Base-by-base conservation (phyloP, 2,329 filamentous ascomycete genomes). In the Clonostachys rosea region DNA sequence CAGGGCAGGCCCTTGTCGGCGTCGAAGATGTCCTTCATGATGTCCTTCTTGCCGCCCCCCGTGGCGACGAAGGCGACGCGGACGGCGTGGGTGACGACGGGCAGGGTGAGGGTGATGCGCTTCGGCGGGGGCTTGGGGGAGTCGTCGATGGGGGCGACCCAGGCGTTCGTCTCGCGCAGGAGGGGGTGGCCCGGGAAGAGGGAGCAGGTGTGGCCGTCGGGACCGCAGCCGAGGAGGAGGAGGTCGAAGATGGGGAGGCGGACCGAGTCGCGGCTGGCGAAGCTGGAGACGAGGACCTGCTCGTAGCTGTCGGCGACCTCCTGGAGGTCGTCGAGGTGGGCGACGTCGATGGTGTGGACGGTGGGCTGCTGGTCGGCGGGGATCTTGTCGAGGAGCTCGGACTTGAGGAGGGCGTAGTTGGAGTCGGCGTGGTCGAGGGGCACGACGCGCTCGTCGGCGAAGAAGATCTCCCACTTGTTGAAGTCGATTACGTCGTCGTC, bases 121-220 rank as follows among this genome's bases (percentile, higher is more conserved):
- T 83, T 86, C 42, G 90, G 80, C 42, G 94, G 94, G 37, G 92
- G 92, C 79, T 99, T 99, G 44, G 94, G 94, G 40, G 90, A 95
- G 73, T 97, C 89, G 60, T 87, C 84, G 61, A 96, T 95, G 42
- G 90, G 82, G 13, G 91, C 86, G 40, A 97, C 90, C 94, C 94
- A 99, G 46, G 92, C 90, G 59, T 84, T 86, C 35, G 81, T 81
- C 73, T 97, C 92, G 54, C 91, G 84, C 55, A 97, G 79, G 46
- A 97, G 79, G 49, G 86, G 81, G 64, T 96, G 92, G 47, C 86
- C 87, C 6, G 94, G 94, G 76, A 99, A 99, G 45, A 99, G 76
- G 58, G 87, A 94, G 83, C 94, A 97, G 34, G 94, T 97, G 73
- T 99, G 94, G 45, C 94, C 94, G 66, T 97, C 94, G 13, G 94